phyloP scores from a whole-genome alignment of 495 filamentous ascomycete genomes.

The Podospora anserina region DNA sequence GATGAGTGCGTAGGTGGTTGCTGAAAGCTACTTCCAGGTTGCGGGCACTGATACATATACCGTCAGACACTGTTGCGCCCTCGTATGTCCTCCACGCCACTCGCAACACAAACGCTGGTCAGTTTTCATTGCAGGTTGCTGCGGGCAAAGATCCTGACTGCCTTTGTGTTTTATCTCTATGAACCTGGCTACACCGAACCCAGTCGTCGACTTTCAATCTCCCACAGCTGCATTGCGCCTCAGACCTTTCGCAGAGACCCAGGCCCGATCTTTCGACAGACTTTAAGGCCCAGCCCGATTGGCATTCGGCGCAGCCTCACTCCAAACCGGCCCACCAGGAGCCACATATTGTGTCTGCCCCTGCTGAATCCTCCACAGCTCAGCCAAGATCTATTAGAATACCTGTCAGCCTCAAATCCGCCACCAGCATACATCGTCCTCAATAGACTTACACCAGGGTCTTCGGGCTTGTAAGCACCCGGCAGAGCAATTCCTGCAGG shows the following conservation, averaged over 20 bases:
- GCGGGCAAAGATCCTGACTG: background rate
- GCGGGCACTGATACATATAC: background rate
- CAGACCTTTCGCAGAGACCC: background rate
- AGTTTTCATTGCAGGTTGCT: background rate
- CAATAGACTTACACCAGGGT: constrained; percentile 30
- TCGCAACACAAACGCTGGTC: background rate
- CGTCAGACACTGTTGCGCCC: background rate
- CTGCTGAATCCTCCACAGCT: constrained; percentile 23
- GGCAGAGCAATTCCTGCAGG: constrained; percentile 39
- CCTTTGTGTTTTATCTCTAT: background rate
- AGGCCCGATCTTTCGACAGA: background rate
- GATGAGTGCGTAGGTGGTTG: background rate
- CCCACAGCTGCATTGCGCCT: background rate
- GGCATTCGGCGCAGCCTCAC: constrained; percentile 22
- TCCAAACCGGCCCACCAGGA: constrained; percentile 23
- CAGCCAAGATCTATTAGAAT: constrained; percentile 12
- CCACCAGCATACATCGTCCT: background rate
- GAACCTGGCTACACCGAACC: background rate
- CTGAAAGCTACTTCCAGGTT: background rate
- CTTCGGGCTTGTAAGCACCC: constrained; percentile 41
- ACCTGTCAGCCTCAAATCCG: background rate
- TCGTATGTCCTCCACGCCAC: background rate
- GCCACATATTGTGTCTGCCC: constrained; percentile 18
- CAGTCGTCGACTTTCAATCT: background rate
- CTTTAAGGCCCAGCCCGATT: constrained; percentile 21